These are phyloP conservation scores for Rhododendron kiyosumense DNA, from an alignment of 148 eudicot species.

Conservation along the genomic window DNA sequence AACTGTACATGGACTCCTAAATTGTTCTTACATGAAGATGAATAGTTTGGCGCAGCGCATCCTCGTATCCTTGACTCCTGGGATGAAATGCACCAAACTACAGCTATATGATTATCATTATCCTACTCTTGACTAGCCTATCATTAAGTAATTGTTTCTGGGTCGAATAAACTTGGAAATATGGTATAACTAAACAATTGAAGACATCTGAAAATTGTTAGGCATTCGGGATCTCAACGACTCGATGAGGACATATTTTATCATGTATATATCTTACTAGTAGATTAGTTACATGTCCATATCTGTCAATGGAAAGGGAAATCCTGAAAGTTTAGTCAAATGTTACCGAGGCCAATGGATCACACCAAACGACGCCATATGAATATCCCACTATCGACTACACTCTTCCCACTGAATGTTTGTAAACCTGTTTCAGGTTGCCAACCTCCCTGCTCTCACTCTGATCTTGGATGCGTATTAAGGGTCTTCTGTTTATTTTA, in stretches of 20 bases:
- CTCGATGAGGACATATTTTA: background rate
- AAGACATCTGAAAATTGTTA: background rate
- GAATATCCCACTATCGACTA: background rate
- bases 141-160: background rate
- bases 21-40: background rate
- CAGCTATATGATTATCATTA: background rate
- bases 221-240: background rate
- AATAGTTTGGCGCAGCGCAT: background rate
- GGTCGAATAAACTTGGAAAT: background rate
- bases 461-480: background rate
- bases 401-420: background rate
- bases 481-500: background rate
- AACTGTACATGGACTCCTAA: background rate
- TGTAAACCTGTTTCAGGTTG: background rate
- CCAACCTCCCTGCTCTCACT: background rate
- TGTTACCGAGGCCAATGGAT: background rate
- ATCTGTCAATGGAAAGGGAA: background rate
- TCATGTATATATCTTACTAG: background rate
- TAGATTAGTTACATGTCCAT: background rate
- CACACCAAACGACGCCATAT: background rate
- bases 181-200: background rate
- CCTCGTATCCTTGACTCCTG: background rate
- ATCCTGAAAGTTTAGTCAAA: background rate
- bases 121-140: background rate
- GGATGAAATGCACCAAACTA: background rate